Conservation (phyloP, 495 filamentous ascomycete species). For the Talaromyces borbonicus region DNA sequence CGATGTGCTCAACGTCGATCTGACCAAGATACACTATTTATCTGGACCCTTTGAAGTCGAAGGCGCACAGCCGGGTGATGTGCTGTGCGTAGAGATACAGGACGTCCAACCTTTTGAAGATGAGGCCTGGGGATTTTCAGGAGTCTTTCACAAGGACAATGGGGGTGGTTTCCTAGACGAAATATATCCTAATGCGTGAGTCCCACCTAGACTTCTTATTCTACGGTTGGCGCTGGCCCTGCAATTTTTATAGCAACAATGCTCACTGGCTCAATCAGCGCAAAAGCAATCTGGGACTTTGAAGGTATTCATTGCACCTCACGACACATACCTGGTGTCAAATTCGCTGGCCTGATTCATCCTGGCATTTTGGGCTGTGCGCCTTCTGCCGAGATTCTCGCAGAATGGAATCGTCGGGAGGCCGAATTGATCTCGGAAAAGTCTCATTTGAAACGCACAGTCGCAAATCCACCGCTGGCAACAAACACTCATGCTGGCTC, state of each 20-base stretch:
- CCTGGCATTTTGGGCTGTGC: conserved; percentile 91
- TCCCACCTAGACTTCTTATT: too few relatives aligned
- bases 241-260: too few relatives aligned
- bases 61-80: conserved; percentile 75
- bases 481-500: conserved; percentile 62
- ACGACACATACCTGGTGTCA: conserved; percentile 81
- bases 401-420: conserved; percentile 74
- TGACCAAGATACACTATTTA: conserved; percentile 78
- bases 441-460: conserved; percentile 55
- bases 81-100: conserved; percentile 87
- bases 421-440: conserved; percentile 63
- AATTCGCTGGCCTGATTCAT: conserved; percentile 88
- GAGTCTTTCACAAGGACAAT: conserved; percentile 72
- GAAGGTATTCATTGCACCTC: conserved; percentile 90
- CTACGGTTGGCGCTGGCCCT: too few relatives aligned
- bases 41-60: conserved; percentile 88
- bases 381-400: conserved; percentile 58
- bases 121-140: conserved; percentile 86
- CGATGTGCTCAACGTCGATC: conserved; percentile 76
- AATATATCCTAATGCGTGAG: conserved; percentile 70
- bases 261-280: too few relatives aligned
- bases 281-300: conserved; percentile 96
- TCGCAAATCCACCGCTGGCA: conserved; percentile 70
- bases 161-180: conserved; percentile 91
- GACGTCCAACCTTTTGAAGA: conserved; percentile 88